Evolutionary conservation across 1,139 yeast genomes (phyloP).

Genomic region (Saccharomyces hybrid): DNA sequence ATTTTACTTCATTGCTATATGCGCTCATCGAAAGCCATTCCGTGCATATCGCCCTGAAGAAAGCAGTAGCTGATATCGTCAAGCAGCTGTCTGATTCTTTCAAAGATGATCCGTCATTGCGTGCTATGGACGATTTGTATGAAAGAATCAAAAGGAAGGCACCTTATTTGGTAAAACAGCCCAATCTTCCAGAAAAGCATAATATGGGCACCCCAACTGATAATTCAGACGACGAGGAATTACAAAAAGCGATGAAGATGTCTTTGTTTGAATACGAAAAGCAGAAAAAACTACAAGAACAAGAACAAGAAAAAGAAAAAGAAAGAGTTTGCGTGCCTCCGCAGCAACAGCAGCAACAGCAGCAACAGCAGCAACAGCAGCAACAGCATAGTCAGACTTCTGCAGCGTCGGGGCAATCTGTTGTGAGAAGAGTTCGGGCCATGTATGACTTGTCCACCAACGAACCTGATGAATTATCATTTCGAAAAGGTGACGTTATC

Average conservation of each 20-base stretch:
- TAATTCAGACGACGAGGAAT: conserved; percentile 66
- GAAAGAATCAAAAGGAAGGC: conserved; percentile 38
- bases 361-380: conserved; percentile 6
- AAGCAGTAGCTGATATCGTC: conserved; percentile 58
- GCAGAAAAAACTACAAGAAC: conserved; percentile 8
- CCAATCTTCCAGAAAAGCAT: conserved; percentile 54
- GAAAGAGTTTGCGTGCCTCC: neutral
- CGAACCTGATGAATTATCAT: conserved; percentile 65
- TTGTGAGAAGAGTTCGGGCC: conserved; percentile 69
- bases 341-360: conserved; percentile 6
- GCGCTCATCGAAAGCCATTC: conserved; percentile 48
- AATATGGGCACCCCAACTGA: conserved; percentile 44
- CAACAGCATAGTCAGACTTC: conserved; percentile 11
- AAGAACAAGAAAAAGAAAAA: conserved; percentile 5
- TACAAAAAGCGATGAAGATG: conserved; percentile 67
- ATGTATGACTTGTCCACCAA: conserved; percentile 70
- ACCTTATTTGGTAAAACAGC: conserved; percentile 41
- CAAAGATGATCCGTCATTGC: conserved; percentile 64
- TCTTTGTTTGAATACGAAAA: conserved; percentile 57
- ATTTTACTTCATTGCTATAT: conserved; percentile 53
- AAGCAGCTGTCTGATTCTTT: conserved; percentile 54
- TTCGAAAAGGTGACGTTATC: conserved; percentile 68
- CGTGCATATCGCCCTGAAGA: conserved; percentile 63
- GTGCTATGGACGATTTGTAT: conserved; percentile 59
- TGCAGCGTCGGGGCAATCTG: conserved; percentile 9